These are phyloP conservation scores for Colletotrichum camelliae DNA, from an alignment of 2,329 filamentous ascomycete species.

Conservation along the genomic window DNA sequence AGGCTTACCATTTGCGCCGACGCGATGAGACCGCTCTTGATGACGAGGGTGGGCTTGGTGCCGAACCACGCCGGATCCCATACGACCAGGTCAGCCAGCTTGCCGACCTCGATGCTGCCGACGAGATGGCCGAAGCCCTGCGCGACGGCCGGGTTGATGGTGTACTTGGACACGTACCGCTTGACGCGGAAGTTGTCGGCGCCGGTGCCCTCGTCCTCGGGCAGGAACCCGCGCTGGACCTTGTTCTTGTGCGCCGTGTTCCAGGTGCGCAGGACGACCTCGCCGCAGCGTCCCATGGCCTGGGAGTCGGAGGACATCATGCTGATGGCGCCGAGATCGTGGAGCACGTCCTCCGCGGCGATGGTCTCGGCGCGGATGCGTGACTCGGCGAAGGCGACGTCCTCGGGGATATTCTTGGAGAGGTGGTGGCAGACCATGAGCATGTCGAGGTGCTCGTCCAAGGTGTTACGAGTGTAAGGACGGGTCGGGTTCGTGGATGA, in stretches of 20 bases:
- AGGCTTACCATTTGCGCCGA: constrained; percentile 79
- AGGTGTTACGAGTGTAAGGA: constrained; percentile 88
- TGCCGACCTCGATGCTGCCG: constrained; percentile 86
- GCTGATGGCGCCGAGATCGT: constrained; percentile 92
- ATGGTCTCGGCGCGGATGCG: constrained; percentile 96
- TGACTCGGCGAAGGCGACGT: constrained; percentile 93
- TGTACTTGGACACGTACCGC: constrained; percentile 94
- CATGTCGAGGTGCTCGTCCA: constrained; percentile 98
- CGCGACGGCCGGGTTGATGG: constrained; percentile 89
- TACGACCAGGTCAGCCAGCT: constrained; percentile 86
- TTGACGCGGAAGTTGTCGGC: constrained; percentile 94
- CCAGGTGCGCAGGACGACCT: constrained; percentile 93
- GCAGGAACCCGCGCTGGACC: constrained; percentile 75
- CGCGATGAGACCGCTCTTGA: constrained; percentile 89
- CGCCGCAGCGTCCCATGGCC: constrained; percentile 95
- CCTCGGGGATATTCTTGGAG: constrained; percentile 90
- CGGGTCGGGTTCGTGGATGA: constrained; percentile 92
- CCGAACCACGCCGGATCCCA: constrained; percentile 90
- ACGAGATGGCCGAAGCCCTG: constrained; percentile 90
- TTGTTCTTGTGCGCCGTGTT: constrained; percentile 99
- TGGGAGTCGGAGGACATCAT: constrained; percentile 98
- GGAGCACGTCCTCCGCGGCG: constrained; percentile 93
- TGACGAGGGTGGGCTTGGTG: constrained; percentile 78
- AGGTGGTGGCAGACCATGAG: constrained; percentile 98
- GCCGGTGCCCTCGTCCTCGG: constrained; percentile 78